phyloP scores from a whole-genome alignment of 306 rosid species.

The Macrotyloma uniflorum region DNA sequence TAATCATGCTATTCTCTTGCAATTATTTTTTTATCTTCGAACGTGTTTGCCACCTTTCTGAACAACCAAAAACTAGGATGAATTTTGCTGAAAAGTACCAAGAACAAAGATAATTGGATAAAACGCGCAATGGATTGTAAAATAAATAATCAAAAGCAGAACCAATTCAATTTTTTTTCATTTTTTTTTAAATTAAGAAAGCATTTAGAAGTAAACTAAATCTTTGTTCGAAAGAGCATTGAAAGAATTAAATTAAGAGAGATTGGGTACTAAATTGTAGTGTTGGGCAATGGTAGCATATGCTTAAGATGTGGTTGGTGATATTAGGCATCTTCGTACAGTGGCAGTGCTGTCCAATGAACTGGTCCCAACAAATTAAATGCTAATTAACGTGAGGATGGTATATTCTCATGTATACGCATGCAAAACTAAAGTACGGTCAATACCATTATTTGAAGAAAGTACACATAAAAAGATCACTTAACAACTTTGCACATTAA shows the following conservation, averaged over 20 bases:
- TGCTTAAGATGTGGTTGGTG: slow-evolving; percentile 66
- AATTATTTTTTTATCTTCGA: slow-evolving; percentile 14
- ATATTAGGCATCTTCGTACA: slow-evolving; percentile 62
- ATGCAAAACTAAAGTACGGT: slow-evolving; percentile 46
- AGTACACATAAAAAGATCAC: slow-evolving; percentile 20
- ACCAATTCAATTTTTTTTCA: background rate
- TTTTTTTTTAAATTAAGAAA: slow-evolving; percentile 8
- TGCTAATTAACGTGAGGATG: slow-evolving; percentile 21
- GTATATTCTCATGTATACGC: slow-evolving; percentile 39
- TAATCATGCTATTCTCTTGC: background rate
- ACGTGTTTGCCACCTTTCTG: slow-evolving; percentile 44
- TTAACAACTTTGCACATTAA: background rate
- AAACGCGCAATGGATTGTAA: background rate
- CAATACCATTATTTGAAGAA: slow-evolving; percentile 26
- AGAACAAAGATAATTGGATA: slow-evolving; percentile 17
- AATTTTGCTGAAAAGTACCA: slow-evolving; percentile 18
- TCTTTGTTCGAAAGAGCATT: slow-evolving; percentile 19
- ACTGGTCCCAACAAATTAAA: slow-evolving; percentile 58
- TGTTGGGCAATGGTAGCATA: slow-evolving; percentile 44
- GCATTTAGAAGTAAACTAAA: slow-evolving; percentile 16
- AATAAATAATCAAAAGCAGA: slow-evolving; percentile 33
- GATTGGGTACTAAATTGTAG: slow-evolving; percentile 1
- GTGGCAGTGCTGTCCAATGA: background rate
- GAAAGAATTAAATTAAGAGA: background rate
- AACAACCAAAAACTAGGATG: background rate